Conservation (phyloP, 2,329 filamentous ascomycete species). For the Keithomyces neogunnii region DNA sequence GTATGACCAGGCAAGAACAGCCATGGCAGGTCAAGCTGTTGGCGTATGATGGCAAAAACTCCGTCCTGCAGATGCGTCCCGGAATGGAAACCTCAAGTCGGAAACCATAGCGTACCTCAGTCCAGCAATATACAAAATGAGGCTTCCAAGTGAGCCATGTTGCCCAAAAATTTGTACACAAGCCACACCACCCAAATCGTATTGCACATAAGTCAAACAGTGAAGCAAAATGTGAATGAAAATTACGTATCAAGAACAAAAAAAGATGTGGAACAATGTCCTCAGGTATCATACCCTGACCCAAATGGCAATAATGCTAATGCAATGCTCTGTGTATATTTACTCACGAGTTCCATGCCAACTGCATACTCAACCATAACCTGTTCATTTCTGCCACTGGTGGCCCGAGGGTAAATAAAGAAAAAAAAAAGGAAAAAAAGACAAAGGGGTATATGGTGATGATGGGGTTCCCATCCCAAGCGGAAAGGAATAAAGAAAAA, state of each 20-base stretch:
- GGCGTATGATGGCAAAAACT: too few relatives aligned
- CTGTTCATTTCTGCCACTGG: neutral
- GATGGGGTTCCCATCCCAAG: too few relatives aligned
- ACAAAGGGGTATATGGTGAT: constrained; percentile 3
- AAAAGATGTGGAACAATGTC: neutral
- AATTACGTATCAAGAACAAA: neutral
- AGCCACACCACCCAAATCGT: too few relatives aligned
- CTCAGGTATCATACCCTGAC: neutral
- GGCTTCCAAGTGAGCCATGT: too few relatives aligned
- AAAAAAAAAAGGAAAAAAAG: neutral
- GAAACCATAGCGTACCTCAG: too few relatives aligned
- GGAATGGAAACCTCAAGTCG: too few relatives aligned
- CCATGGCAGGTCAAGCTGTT: too few relatives aligned
- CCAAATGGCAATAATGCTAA: constrained; percentile 1
- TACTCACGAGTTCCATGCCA: neutral
- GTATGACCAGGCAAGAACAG: too few relatives aligned
- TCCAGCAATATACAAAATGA: too few relatives aligned
- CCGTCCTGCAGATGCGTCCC: too few relatives aligned
- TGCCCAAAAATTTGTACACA: too few relatives aligned
- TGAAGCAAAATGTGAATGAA: neutral
- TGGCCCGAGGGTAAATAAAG: neutral
- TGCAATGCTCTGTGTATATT: neutral
- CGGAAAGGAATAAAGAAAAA: neutral
- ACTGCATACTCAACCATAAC: neutral
- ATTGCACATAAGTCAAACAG: too few relatives aligned